Evolutionary conservation across 768 basidiomycete species (phyloP).

Genomic region (Pulveroboletus sp.): DNA sequence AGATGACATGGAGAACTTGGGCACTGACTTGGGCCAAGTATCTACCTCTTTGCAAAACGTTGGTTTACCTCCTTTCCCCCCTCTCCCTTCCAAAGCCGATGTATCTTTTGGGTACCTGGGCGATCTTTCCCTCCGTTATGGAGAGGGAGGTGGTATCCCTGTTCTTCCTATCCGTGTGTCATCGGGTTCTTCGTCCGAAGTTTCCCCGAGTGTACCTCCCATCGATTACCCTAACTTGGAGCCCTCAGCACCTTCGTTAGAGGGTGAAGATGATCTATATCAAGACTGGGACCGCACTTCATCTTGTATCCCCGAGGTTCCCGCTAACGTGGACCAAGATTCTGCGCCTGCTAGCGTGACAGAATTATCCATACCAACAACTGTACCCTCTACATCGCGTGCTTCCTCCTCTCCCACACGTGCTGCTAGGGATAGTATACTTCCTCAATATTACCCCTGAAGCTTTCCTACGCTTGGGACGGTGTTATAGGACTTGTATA

Average conservation of each 20-base stretch:
- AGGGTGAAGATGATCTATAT: slow-evolving; percentile 20
- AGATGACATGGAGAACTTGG: slow-evolving; percentile 32
- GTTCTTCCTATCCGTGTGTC: slow-evolving; percentile 35
- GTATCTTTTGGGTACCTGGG: slow-evolving; percentile 36
- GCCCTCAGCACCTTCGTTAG: slow-evolving; percentile 48
- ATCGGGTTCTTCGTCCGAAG: slow-evolving; percentile 47
- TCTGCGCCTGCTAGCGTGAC: not conserved
- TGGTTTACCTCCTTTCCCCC: slow-evolving; percentile 22
- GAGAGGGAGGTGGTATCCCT: slow-evolving; percentile 28
- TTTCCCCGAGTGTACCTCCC: slow-evolving; percentile 32
- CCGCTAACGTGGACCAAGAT: slow-evolving; percentile 1
- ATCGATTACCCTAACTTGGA: slow-evolving; percentile 28
- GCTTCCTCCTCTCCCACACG: slow-evolving; percentile 5
- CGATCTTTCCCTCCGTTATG: slow-evolving; percentile 38
- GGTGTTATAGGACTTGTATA: slow-evolving; percentile 12
- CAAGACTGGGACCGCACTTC: slow-evolving; percentile 21
- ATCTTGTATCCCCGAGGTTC: not conserved
- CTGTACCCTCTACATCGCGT: not conserved
- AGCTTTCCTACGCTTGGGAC: slow-evolving; percentile 1
- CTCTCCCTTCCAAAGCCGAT: slow-evolving; percentile 40
- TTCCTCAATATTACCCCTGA: slow-evolving; percentile 31
- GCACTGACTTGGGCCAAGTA: slow-evolving; percentile 4
- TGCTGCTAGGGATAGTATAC: slow-evolving; percentile 16
- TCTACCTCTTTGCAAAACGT: slow-evolving; percentile 8
- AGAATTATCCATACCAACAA: not conserved